Evolutionary conservation across 345 rosid genomes (phyloP).

Genomic region (Heritiera fomes): DNA sequence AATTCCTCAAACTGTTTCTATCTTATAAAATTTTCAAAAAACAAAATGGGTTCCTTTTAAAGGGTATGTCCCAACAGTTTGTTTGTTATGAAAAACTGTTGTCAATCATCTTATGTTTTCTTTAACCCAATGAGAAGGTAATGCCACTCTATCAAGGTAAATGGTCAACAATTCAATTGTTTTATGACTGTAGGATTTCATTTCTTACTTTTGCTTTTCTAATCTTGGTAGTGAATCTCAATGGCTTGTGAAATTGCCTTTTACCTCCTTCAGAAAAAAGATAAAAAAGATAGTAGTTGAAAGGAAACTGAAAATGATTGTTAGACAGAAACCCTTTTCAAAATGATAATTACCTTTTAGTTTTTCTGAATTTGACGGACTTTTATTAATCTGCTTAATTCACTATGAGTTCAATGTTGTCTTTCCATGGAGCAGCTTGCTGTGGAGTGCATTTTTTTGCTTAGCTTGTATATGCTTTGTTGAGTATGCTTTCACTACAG

Average conservation of each 20-base stretch:
- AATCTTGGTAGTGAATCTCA: conserved; percentile 67
- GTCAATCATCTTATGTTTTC: too few relatives aligned
- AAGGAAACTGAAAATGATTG: not conserved
- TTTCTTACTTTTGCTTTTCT: conserved; percentile 9
- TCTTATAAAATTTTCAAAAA: too few relatives aligned
- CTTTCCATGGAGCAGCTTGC: conserved; percentile 69
- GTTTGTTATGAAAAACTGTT: not conserved
- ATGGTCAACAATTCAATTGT: not conserved
- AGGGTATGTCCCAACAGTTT: not conserved
- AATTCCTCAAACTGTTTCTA: not conserved
- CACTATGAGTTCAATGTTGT: conserved; percentile 25
- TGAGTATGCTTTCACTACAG: conserved; percentile 55
- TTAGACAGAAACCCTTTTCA: not conserved
- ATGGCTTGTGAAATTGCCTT: not conserved
- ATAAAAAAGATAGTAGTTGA: not conserved
- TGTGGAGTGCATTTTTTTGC: conserved; percentile 99
- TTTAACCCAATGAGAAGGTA: conserved; percentile 3
- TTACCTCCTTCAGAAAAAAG: too few relatives aligned
- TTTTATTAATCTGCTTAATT: not conserved
- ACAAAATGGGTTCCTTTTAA: too few relatives aligned
- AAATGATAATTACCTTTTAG: not conserved
- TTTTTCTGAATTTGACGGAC: not conserved
- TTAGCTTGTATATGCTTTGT: conserved; percentile 98
- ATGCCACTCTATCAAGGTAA: not conserved
- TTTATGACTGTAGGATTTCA: not conserved